phyloP scores from a whole-genome alignment of 495 filamentous ascomycete genomes.

The Rhizodiscina lignyota region DNA sequence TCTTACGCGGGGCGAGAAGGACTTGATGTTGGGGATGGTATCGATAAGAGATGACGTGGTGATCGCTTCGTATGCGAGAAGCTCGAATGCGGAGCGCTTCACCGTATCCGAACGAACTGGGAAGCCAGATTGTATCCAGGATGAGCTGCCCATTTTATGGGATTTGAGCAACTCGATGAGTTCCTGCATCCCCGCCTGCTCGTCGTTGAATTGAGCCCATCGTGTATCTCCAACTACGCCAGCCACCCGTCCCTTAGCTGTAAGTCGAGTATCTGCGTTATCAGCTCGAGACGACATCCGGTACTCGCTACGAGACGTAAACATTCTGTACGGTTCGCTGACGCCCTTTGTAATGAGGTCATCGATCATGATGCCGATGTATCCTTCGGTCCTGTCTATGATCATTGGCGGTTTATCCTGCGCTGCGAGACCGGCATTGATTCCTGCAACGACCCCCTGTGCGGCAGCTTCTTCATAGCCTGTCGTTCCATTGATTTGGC shows the following conservation, averaged over 20 bases:
- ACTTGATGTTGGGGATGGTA: conserved; percentile 34
- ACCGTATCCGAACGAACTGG: conserved; percentile 40
- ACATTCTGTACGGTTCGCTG: conserved; percentile 96
- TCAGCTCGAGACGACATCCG: conserved; percentile 80
- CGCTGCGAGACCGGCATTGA: conserved; percentile 74
- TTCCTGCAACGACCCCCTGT: conserved; percentile 84
- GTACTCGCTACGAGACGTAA: conserved; percentile 90
- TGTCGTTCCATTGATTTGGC: conserved; percentile 96
- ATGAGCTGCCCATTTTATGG: conserved; percentile 33
- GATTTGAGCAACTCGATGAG: conserved; percentile 40
- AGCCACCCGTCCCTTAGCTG: conserved; percentile 54
- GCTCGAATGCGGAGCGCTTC: conserved; percentile 52
- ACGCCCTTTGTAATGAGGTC: conserved; percentile 96
- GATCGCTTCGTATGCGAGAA: conserved; percentile 47
- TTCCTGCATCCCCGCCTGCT: conserved; percentile 44
- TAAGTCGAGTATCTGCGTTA: conserved; percentile 84
- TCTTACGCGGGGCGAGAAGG: conserved; percentile 38
- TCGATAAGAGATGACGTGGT: conserved; percentile 35
- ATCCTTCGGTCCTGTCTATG: conserved; percentile 72
- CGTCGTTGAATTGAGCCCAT: conserved; percentile 52
- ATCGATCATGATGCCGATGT: conserved; percentile 98
- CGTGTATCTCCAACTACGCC: conserved; percentile 66
- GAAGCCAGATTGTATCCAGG: conserved; percentile 58
- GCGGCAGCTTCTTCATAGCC: conserved; percentile 95
- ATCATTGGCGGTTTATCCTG: conserved; percentile 43